Base-by-base conservation (phyloP, 23 red algal species). In the Cyanidium caldarium region DNA sequence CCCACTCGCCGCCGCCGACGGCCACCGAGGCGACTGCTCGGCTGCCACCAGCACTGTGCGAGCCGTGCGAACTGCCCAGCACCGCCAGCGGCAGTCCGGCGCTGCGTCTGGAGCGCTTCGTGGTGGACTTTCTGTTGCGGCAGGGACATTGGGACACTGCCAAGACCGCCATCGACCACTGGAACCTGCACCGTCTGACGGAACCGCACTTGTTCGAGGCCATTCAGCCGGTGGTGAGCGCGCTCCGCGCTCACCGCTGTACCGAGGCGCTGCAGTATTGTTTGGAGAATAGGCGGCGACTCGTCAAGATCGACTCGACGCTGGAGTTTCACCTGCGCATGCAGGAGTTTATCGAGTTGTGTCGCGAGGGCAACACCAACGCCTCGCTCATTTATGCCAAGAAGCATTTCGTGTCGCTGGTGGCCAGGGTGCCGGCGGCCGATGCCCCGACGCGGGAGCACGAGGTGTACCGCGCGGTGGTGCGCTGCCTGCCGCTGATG, bases 301-400 rank as follows among this genome's bases (percentile, higher is more conserved):
- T 98, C 15, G 68, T 51, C 72, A 83, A 85, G 44, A 69, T 84
- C 56, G 65, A 86, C 36, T 82, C 76, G 33, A 83, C 67, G 19
- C 78, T 98, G 16, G 84, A 89, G 42, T 85, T 98, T 72, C 72
- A 84, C 34, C 51, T 86, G 35, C 45, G 86, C 26, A 37, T 80
- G 17, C 92, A 98, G 46, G 92, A 86, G 80, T 98, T 98, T 86
- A 84, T 98, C 21, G 92, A 98, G 68, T 77, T 83, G 42, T 75
- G 79, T 13, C 81, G 92, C 20, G 57, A 69, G 28, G 74, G 84
- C 5, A 69, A 78, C 12, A 78, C 70, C 23, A 39, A 15, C 2
- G 92, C 74, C 29, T 84, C 92, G 7, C 85, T 88, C 35, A 29
- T 42, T 7, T 87, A 98, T 76, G 86, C 86, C 44, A 42, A 65